phyloP scores from a whole-genome alignment of 129 eudicot genomes.

The Oenanthe sinensis region DNA sequence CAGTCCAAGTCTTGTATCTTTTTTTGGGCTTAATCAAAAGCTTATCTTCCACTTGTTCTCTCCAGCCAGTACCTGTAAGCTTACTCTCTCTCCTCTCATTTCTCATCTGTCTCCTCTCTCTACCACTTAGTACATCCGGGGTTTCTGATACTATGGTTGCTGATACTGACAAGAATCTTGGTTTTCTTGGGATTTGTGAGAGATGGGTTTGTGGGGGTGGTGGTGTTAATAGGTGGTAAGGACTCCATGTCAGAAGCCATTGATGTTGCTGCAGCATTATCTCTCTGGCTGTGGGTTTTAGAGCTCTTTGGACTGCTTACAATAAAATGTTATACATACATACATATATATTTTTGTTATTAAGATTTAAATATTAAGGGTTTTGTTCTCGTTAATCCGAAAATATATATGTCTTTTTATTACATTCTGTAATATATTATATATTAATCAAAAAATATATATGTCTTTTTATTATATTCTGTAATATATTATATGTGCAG shows the following conservation, averaged over 20 bases:
- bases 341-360: no score
- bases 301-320: no score
- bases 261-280: constrained; percentile 41
- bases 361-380: no score
- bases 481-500: no score
- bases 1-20: constrained; percentile 56
- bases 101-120: constrained; percentile 63
- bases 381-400: no score
- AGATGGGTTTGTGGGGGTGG: constrained; percentile 17
- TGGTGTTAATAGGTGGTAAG: constrained; percentile 10
- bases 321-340: no score
- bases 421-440: no score
- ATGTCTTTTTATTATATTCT: no score
- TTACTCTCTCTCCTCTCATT: constrained; percentile 63
- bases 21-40: constrained; percentile 64
- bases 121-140: constrained; percentile 20
- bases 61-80: constrained; percentile 47
- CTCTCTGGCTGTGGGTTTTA: no score
- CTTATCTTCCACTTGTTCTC: constrained; percentile 67
- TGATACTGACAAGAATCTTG: constrained; percentile 5
- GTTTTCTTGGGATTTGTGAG: constrained; percentile 5
- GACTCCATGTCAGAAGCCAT: constrained; percentile 63
- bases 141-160: constrained; percentile 30
- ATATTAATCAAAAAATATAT: no score
- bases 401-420: no score